Conservation (phyloP, 2,329 filamentous ascomycete species). For the Lomentospora prolificans region DNA sequence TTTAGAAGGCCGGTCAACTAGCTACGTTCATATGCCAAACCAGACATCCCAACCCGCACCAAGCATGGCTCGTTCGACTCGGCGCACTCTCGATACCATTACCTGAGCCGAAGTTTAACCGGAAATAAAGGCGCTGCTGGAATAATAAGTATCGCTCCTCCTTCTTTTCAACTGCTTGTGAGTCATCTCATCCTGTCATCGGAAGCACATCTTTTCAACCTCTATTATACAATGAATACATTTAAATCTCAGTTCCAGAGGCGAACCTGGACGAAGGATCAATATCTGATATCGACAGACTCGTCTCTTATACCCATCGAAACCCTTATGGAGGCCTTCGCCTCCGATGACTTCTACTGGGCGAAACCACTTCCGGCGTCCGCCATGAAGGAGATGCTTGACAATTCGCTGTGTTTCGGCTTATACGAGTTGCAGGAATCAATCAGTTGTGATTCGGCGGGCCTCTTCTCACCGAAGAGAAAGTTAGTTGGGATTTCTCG, state of each 20-base stretch:
- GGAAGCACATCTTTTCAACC: no score
- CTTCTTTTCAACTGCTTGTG: no score
- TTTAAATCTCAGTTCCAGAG: background rate
- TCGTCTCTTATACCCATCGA: constrained; percentile 41
- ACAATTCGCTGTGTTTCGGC: constrained; percentile 50
- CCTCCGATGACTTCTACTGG: constrained; percentile 52
- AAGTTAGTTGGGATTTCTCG: constrained; percentile 34
- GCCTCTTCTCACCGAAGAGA: background rate
- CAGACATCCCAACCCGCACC: no score
- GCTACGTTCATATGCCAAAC: no score
- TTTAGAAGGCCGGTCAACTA: no score
- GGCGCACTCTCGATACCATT: no score
- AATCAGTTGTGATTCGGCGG: background rate
- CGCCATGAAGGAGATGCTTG: constrained; percentile 39
- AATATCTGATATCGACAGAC: constrained; percentile 53
- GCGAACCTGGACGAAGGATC: constrained; percentile 36
- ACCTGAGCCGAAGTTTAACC: no score
- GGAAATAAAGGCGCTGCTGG: no score
- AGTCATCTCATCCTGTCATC: no score
- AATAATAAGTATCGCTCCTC: no score
- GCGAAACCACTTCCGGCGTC: constrained; percentile 38
- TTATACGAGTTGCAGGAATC: constrained; percentile 33
- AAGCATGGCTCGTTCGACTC: no score
- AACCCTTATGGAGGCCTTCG: constrained; percentile 45
- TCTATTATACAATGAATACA: background rate